Evolutionary conservation across 2,329 filamentous ascomycete species (phyloP), one percentile per base, ranked within the genome.

Genomic region (Plenodomus tracheiphilus): DNA sequence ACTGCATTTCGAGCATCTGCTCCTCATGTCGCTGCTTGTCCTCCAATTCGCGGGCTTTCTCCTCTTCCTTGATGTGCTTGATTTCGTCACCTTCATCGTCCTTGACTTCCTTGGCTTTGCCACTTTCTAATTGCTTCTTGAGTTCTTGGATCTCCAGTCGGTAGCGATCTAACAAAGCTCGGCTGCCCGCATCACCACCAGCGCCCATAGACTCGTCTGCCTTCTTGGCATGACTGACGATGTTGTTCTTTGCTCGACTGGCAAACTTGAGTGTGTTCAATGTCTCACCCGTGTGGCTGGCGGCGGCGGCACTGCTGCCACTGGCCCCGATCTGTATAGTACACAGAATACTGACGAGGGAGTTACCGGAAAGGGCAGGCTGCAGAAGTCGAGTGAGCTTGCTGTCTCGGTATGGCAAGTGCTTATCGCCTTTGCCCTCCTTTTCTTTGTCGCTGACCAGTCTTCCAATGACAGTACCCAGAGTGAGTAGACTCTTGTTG

Each of bases 1-100:
- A 82, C 70, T 99, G 94, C 89, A 99, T 97, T 74, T 99, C 94
- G 46, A 99, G 80, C 82, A 99, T 93, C 72, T 99, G 94, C 75
- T 97, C 94, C 68, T 97, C 92, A 61, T 97, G 94, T 34, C 91
- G 85, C 59, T 90, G 84, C 59, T 91, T 86, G 7, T 89, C 88
- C 73, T 97, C 90, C 19, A 76, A 56, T 61, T 87, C 86, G 16
- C 86, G 80, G 35, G 79, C 85, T 59, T 63, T 70, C 36, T 86
- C 83, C 64, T 94, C 89, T 59, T 89, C 85, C 64, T 89, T 84
- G 41, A 85, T 83, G 51, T 87, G 82, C 42, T 81, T 83, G 22
- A 66, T 43, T 25, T 75, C 72, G 39, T 83, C 81, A 38, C 84
- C 68, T 53, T 58, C 57, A 59, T 57, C 83, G 34, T 84, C 63